These are phyloP conservation scores for Podaxis carcinomalis DNA, from an alignment of 768 basidiomycete genomes.

Conservation along the genomic window DNA sequence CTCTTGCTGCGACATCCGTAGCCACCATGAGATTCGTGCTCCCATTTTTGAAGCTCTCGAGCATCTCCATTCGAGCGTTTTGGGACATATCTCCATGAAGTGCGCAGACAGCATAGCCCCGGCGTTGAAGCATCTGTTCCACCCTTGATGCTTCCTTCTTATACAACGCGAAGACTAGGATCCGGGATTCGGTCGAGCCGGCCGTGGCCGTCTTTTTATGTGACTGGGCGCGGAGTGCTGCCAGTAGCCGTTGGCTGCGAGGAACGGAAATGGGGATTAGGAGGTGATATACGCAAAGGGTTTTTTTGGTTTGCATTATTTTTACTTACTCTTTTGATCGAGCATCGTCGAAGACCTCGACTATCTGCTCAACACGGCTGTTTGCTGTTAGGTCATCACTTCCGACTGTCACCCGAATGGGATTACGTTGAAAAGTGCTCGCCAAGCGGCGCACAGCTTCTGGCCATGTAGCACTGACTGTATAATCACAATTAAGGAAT, in stretches of 20 bases:
- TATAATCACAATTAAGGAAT: neutral
- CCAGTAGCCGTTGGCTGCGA: conserved; percentile 54
- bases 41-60: conserved; percentile 85
- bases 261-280: neutral
- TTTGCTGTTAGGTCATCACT: conserved; percentile 95
- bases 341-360: conserved; percentile 88
- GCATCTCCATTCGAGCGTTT: conserved; percentile 73
- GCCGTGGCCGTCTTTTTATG: conserved; percentile 59
- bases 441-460: conserved; percentile 89
- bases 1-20: conserved; percentile 96
- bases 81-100: conserved; percentile 93
- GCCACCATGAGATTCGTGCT: conserved; percentile 82
- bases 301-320: neutral
- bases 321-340: conserved; percentile 79
- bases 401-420: conserved; percentile 90
- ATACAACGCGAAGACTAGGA: conserved; percentile 93
- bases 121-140: conserved; percentile 67
- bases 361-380: conserved; percentile 83
- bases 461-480: conserved; percentile 99
- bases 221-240: conserved; percentile 47
- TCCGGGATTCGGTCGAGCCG: conserved; percentile 54
- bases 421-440: conserved; percentile 77
- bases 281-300: neutral
- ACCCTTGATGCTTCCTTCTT: conserved; percentile 97
- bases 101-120: conserved; percentile 74